phyloP scores from a whole-genome alignment of 148 eudicot species.

The Suaeda aralocaspica region DNA sequence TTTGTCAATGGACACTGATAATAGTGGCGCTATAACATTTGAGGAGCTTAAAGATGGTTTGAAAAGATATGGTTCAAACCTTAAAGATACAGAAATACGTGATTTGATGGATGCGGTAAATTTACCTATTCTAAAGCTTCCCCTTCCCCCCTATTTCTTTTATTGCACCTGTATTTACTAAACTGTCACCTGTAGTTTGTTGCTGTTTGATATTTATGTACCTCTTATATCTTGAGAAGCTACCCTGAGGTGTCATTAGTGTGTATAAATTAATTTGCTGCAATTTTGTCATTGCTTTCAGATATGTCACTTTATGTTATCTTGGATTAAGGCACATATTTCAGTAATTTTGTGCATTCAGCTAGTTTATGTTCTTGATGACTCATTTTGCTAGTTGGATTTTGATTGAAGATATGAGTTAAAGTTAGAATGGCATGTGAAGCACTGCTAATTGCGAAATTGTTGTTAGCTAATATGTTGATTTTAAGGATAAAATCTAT shows the following conservation, averaged over 20 bases:
- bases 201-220: not conserved
- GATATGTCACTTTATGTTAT: not conserved
- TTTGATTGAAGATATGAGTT: not conserved
- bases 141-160: not conserved
- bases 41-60: constrained; percentile 97
- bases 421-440: not conserved
- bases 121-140: not conserved
- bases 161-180: not conserved
- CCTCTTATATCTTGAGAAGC: not conserved
- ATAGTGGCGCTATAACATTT: constrained; percentile 94
- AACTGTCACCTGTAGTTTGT: too few species aligned
- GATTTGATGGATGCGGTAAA: constrained; percentile 94
- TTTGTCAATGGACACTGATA: constrained; percentile 93
- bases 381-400: not conserved
- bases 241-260: not conserved
- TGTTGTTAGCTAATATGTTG: not conserved
- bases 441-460: not conserved
- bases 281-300: not conserved
- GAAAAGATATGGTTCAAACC: constrained; percentile 86
- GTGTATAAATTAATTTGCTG: not conserved
- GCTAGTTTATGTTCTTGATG: constrained; percentile 1
- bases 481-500: not conserved
- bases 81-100: constrained; percentile 92
- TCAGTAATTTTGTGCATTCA: not conserved
- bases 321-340: not conserved